These are phyloP conservation scores for Colletotrichum neosansevieriae DNA, from an alignment of 2,329 filamentous ascomycete species.

Conservation along the genomic window DNA sequence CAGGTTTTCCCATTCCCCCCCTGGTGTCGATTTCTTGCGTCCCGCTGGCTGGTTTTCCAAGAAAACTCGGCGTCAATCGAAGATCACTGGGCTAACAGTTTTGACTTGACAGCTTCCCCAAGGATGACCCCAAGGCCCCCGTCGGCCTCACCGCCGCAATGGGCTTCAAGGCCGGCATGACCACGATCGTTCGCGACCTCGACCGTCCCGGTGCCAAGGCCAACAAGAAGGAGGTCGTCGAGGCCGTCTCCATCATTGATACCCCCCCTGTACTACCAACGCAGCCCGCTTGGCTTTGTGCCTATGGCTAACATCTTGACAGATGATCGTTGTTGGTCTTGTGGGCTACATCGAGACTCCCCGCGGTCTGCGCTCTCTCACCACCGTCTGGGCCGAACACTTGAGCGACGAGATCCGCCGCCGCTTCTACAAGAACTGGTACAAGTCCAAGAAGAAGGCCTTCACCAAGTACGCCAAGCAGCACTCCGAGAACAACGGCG, in stretches of 20 bases:
- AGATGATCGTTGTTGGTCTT: conserved; percentile 99
- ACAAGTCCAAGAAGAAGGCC: conserved; percentile 99
- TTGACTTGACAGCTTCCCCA: conserved; percentile 82
- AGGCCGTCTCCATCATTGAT: conserved; percentile 89
- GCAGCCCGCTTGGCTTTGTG: conserved; percentile 83
- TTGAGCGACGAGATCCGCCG: conserved; percentile 98
- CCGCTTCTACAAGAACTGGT: conserved; percentile 99
- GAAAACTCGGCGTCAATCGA: conserved; percentile 42
- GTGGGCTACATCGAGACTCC: conserved; percentile 99
- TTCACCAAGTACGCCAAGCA: conserved; percentile 99
- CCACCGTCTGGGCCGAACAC: conserved; percentile 99
- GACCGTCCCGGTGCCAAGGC: conserved; percentile 99
- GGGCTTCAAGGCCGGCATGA: conserved; percentile 99
- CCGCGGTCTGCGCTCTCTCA: conserved; percentile 98
- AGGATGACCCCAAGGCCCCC: conserved; percentile 99
- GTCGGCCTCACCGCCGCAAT: conserved; percentile 98
- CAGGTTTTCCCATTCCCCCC: conserved; percentile 63
- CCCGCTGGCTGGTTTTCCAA: not conserved
- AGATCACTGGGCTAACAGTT: conserved; percentile 46
- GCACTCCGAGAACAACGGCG: conserved; percentile 93
- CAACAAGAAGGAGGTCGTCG: conserved; percentile 98
- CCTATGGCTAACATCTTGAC: conserved; percentile 77
- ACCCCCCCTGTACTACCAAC: conserved; percentile 95
- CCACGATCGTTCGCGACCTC: conserved; percentile 98
- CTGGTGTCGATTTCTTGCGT: not conserved